These are phyloP conservation scores for Aspergillus melleus DNA, from an alignment of 2,329 filamentous ascomycete genomes.

Conservation along the genomic window DNA sequence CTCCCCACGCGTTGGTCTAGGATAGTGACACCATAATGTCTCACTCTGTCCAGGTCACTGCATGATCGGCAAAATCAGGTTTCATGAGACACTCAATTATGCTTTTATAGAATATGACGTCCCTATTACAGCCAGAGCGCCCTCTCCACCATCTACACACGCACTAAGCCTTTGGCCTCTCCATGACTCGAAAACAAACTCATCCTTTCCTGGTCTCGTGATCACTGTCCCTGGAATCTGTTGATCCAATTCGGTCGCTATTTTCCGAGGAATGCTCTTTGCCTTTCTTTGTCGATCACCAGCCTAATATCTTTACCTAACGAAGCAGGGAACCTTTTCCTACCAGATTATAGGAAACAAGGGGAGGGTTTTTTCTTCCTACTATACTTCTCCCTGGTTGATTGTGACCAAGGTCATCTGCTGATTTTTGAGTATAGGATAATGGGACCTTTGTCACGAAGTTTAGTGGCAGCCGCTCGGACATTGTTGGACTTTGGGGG, in stretches of 20 bases:
- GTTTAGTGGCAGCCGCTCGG: neutral
- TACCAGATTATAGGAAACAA: neutral
- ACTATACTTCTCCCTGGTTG: neutral
- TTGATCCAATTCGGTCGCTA: constrained; percentile 5
- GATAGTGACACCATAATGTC: neutral
- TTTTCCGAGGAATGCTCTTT: constrained; percentile 22
- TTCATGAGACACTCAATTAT: neutral
- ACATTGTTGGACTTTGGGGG: neutral
- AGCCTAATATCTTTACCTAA: neutral
- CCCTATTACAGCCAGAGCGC: no score
- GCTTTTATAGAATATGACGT: no score
- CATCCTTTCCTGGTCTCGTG: neutral
- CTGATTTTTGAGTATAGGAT: neutral
- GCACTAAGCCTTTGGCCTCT: neutral
- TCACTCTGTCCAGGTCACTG: neutral
- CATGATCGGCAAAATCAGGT: neutral
- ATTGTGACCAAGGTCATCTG: neutral
- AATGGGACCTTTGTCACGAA: neutral
- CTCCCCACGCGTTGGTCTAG: no score
- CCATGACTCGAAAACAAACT: neutral
- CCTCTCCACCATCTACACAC: neutral
- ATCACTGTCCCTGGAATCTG: neutral
- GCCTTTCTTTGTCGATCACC: constrained; percentile 15
- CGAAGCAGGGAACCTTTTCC: neutral
- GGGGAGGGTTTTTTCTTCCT: neutral